Conservation (phyloP, 2,329 filamentous ascomycete species). For the Cladophialophora carrionii region DNA sequence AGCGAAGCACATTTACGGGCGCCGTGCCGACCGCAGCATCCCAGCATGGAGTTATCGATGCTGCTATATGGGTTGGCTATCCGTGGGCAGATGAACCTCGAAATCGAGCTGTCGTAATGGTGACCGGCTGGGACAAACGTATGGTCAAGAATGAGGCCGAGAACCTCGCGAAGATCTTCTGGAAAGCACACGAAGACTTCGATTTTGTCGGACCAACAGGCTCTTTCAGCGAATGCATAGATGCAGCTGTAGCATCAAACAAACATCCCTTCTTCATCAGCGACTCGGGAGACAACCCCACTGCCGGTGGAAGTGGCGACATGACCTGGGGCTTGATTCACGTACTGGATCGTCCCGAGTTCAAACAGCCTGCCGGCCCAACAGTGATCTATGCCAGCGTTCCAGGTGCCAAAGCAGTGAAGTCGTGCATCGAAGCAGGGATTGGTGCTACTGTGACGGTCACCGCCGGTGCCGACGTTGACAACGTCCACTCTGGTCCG, state of each 20-base stretch:
- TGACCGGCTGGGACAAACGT: conserved; percentile 7
- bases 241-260: conserved; percentile 7
- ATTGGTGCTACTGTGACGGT: conserved; percentile 15
- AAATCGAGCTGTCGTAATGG: conserved; percentile 15
- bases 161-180: conserved; percentile 7
- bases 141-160: neutral
- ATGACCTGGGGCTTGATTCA: conserved; percentile 19
- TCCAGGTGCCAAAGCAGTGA: conserved; percentile 6
- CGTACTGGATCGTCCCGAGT: conserved; percentile 10
- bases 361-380: conserved; percentile 6
- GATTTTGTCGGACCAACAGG: conserved; percentile 16
- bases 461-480: conserved; percentile 7
- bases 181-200: conserved; percentile 12
- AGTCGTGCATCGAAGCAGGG: conserved; percentile 8
- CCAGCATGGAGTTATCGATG: neutral
- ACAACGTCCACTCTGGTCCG: conserved; percentile 12
- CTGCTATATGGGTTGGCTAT: conserved; percentile 18
- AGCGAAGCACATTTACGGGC: conserved; percentile 12
- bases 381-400: conserved; percentile 14
- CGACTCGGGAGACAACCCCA: conserved; percentile 16
- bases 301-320: conserved; percentile 14
- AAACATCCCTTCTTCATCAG: conserved; percentile 18
- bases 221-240: conserved; percentile 10
- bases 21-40: conserved; percentile 1
- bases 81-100: conserved; percentile 17